These are phyloP conservation scores for Kluyveromyces dobzhanskii DNA, from an alignment of 805 yeast genomes.

Conservation along the genomic window DNA sequence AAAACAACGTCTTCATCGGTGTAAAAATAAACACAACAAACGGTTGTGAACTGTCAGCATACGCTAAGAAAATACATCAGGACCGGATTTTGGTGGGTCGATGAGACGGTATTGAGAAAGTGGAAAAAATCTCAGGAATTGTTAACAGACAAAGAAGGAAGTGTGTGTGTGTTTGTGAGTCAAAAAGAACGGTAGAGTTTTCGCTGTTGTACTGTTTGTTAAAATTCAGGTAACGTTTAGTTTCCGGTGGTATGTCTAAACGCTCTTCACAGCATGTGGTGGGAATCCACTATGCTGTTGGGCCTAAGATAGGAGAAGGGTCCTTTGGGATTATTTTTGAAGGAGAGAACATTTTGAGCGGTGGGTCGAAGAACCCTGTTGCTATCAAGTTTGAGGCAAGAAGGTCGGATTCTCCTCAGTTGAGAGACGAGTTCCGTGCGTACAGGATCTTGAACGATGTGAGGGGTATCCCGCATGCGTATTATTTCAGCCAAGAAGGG, in stretches of 20 bases:
- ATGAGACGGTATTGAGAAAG: too few species aligned
- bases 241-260: constrained; percentile 7
- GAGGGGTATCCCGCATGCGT: constrained; percentile 73
- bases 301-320: constrained; percentile 82
- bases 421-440: constrained; percentile 73
- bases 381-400: constrained; percentile 79
- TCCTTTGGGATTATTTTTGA: constrained; percentile 81
- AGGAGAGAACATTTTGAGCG: constrained; percentile 61
- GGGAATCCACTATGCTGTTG: constrained; percentile 63
- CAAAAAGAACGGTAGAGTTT: too few species aligned
- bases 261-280: constrained; percentile 31
- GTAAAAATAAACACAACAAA: too few species aligned
- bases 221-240: too few species aligned
- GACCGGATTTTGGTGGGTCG: too few species aligned
- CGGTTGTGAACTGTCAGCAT: too few species aligned
- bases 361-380: constrained; percentile 29
- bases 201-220: too few species aligned
- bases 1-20: too few species aligned
- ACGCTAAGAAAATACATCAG: too few species aligned
- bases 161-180: too few species aligned
- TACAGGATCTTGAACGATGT: constrained; percentile 63
- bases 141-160: too few species aligned
- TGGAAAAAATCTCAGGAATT: too few species aligned
- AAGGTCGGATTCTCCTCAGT: constrained; percentile 75
- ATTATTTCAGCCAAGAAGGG: constrained; percentile 81